Conservation (phyloP, 2,329 filamentous ascomycete species). For the Penicillium psychrosexuale region DNA sequence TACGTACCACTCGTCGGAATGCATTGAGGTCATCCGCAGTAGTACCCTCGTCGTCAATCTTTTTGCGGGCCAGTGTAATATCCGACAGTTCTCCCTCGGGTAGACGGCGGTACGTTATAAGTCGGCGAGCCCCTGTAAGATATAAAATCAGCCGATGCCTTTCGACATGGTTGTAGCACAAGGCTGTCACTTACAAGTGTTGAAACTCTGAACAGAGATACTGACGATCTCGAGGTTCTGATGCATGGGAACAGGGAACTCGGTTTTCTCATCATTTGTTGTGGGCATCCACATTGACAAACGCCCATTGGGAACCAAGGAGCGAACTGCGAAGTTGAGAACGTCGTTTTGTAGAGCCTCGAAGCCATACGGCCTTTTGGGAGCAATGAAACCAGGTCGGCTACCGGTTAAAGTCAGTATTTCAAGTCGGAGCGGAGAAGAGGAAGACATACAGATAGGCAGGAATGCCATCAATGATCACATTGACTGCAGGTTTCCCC, state of each 20-base stretch:
- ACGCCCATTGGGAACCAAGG: conserved; percentile 73
- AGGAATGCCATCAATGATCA: conserved; percentile 66
- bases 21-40: conserved; percentile 66
- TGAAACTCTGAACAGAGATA: conserved; percentile 82
- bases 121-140: conserved; percentile 70
- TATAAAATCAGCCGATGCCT: conserved; percentile 1
- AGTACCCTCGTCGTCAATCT: conserved; percentile 38
- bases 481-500: conserved; percentile 48
- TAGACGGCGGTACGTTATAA: conserved; percentile 80
- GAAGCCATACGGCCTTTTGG: conserved; percentile 91
- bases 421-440: too few species aligned
- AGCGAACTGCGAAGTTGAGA: conserved; percentile 72
- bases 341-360: conserved; percentile 87
- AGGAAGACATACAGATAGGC: conserved; percentile 61
- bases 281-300: conserved; percentile 98
- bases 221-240: conserved; percentile 69
- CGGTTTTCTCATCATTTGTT: conserved; percentile 71
- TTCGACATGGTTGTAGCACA: not conserved
- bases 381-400: conserved; percentile 70
- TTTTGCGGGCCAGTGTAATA: conserved; percentile 33
- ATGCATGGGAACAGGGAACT: conserved; percentile 74
- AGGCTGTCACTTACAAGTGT: conserved; percentile 64
- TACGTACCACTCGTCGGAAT: conserved; percentile 56
- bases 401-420: conserved; percentile 33
- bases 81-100: conserved; percentile 52